Percentiles rank a stretch among this genome's conserved stretches.
These are phyloP conservation scores for Phytopythium montanum DNA, from an alignment of 352 stramenopile species.

Conservation along the genomic window DNA sequence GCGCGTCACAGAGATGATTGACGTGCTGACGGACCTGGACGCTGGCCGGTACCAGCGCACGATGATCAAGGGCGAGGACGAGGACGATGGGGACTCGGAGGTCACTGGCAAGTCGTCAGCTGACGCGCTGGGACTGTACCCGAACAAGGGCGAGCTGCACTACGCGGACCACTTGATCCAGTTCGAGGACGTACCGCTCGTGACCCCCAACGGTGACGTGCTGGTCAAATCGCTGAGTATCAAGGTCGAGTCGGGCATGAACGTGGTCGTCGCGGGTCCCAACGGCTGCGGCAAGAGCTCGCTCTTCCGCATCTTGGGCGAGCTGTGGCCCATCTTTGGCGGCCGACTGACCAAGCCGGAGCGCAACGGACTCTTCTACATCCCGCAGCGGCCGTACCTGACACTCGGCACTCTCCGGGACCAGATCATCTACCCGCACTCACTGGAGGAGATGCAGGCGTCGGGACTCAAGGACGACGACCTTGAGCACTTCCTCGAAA, in stretches of 20 bases:
- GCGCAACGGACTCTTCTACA: conserved; percentile 88
- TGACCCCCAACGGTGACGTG: conserved; percentile 88
- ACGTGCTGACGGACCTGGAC: conserved; percentile 66
- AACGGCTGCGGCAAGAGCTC: conserved; percentile 88
- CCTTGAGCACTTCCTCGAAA: conserved; percentile 65
- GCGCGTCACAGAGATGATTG: conserved; percentile 78
- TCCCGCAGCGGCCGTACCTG: conserved; percentile 87
- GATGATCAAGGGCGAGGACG: conserved; percentile 54
- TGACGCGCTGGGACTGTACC: conserved; percentile 45
- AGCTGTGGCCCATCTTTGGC: conserved; percentile 85
- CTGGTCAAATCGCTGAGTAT: conserved; percentile 76
- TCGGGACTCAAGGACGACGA: conserved; percentile 54
- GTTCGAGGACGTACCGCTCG: conserved; percentile 86
- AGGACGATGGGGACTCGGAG: conserved; percentile 20
- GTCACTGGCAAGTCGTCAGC: conserved; percentile 24
- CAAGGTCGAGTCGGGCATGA: conserved; percentile 87
- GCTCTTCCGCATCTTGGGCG: conserved; percentile 85
- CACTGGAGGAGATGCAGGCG: conserved; percentile 55
- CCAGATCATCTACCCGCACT: conserved; percentile 89
- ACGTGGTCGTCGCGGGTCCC: conserved; percentile 80
- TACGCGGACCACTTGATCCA: conserved; percentile 78
- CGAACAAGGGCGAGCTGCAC: conserved; percentile 53
- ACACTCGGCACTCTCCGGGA: conserved; percentile 84
- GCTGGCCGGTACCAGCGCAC: conserved; percentile 66
- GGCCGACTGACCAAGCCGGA: conserved; percentile 74